Conservation (phyloP, 352 stramenopile genomes). For the Elongisporangium senticosum region DNA sequence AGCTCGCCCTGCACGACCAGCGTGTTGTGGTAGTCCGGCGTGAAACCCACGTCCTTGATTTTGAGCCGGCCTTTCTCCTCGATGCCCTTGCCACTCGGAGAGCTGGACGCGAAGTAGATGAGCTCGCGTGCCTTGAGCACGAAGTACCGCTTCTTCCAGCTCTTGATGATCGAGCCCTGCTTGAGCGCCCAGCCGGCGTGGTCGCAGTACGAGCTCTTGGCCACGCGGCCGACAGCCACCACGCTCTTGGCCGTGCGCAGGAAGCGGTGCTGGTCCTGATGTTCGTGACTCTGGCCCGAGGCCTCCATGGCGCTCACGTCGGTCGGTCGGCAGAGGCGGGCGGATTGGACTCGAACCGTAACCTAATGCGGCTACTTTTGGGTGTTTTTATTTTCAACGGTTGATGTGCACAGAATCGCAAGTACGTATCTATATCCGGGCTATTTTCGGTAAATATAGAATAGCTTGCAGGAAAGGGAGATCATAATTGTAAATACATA, state of each 20-base stretch:
- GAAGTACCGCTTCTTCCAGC: constrained; percentile 82
- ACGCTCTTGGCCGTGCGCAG: constrained; percentile 32
- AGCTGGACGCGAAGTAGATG: constrained; percentile 72
- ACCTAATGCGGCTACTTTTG: neutral
- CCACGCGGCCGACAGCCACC: constrained; percentile 35
- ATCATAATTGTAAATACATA: neutral
- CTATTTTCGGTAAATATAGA: neutral
- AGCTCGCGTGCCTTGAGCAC: constrained; percentile 72
- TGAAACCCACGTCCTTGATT: constrained; percentile 57
- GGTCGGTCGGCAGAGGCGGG: neutral
- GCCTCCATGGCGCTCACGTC: neutral
- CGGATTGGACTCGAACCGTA: neutral
- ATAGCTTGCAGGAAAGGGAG: neutral
- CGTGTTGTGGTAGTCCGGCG: constrained; percentile 55
- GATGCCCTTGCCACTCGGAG: constrained; percentile 63
- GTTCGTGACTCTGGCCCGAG: neutral
- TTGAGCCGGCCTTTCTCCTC: constrained; percentile 71
- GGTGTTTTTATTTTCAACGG: neutral
- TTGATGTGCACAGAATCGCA: neutral
- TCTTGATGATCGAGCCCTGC: constrained; percentile 77
- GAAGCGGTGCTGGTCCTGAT: constrained; percentile 4
- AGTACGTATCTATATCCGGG: neutral
- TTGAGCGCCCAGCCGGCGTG: constrained; percentile 75
- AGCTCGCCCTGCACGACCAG: constrained; percentile 54
- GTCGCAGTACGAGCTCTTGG: constrained; percentile 64